phyloP scores from a whole-genome alignment of 2,329 filamentous ascomycete genomes.

The Aspergillus fischeri region DNA sequence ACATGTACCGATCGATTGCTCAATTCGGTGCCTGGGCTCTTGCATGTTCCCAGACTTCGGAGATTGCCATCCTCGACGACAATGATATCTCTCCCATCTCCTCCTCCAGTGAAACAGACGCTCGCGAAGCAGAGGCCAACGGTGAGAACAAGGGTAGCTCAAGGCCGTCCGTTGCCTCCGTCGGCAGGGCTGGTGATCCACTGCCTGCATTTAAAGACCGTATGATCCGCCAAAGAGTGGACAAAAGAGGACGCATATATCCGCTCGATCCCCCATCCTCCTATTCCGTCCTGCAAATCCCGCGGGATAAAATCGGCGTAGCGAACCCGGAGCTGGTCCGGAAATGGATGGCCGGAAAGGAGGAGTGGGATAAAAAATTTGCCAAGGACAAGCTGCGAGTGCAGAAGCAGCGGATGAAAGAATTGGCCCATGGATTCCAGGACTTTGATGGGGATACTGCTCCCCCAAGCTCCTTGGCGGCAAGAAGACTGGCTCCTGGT shows the following conservation, averaged over 20 bases:
- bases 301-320: constrained; percentile 65
- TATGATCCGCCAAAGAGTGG: constrained; percentile 89
- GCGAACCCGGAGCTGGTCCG: constrained; percentile 74
- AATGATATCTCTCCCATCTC: constrained; percentile 68
- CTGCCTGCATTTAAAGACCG: constrained; percentile 74
- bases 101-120: constrained; percentile 50
- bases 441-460: constrained; percentile 71
- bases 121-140: constrained; percentile 5
- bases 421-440: constrained; percentile 68
- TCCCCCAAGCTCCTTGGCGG: constrained; percentile 78
- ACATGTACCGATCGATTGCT: constrained; percentile 88
- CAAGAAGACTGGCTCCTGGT: constrained; percentile 49
- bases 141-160: constrained; percentile 12
- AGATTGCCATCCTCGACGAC: constrained; percentile 77
- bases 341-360: constrained; percentile 77
- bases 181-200: constrained; percentile 83
- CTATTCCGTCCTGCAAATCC: constrained; percentile 63
- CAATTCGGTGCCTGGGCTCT: constrained; percentile 93
- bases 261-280: constrained; percentile 62
- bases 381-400: constrained; percentile 64
- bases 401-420: constrained; percentile 68
- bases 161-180: constrained; percentile 33
- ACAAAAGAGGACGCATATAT: constrained; percentile 70
- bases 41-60: constrained; percentile 72
- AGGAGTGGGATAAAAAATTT: constrained; percentile 70